phyloP scores from a whole-genome alignment of 2,329 filamentous ascomycete genomes.

The Calonectria naviculata region DNA sequence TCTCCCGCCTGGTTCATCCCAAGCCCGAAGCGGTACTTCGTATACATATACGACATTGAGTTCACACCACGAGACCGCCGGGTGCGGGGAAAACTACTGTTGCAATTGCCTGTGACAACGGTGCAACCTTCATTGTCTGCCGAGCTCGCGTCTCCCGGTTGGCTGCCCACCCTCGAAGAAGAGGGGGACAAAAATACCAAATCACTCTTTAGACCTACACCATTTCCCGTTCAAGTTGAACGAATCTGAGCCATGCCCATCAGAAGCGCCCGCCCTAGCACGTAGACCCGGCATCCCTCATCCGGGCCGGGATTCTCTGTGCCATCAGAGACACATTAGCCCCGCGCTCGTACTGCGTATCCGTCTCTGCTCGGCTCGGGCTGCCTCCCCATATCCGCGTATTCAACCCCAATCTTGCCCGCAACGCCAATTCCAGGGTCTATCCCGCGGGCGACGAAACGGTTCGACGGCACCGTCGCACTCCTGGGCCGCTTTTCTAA shows the following conservation, averaged over 20 bases:
- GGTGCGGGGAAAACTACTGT: background rate
- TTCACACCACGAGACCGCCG: background rate
- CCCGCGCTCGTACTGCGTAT: background rate
- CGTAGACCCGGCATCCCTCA: background rate
- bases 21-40: background rate
- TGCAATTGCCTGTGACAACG: background rate
- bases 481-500: background rate
- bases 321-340: background rate
- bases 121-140: background rate
- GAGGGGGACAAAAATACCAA: slow-evolving; percentile 8
- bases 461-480: background rate
- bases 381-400: slow-evolving; percentile 10
- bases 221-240: background rate
- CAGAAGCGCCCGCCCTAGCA: background rate
- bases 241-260: background rate
- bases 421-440: background rate
- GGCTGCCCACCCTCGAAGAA: background rate
- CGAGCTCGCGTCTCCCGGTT: background rate
- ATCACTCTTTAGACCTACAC: slow-evolving; percentile 10
- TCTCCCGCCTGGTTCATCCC: background rate
- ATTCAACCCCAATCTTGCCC: background rate
- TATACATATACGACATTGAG: background rate
- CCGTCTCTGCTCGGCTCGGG: background rate
- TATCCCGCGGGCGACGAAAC: background rate
- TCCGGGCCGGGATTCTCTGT: background rate